A percentile compares a stretch with the other conserved stretches of the same genome.
These are phyloP conservation scores for Cercospora janseana DNA, from an alignment of 2,329 filamentous ascomycete genomes.

Conservation along the genomic window DNA sequence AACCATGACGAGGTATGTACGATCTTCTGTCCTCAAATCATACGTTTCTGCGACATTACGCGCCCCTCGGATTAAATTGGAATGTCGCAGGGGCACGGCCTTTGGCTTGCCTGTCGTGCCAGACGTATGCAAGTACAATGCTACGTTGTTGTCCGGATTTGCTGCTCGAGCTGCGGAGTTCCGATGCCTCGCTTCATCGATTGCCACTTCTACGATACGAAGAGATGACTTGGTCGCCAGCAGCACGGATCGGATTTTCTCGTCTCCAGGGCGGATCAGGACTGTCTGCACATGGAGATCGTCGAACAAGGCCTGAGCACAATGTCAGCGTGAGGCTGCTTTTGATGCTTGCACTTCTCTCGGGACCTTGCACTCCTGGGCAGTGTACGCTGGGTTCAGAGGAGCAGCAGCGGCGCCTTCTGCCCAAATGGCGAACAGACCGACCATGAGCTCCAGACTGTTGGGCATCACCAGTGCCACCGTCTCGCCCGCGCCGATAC, in stretches of 20 bases:
- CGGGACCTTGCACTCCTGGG: background rate
- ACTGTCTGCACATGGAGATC: background rate
- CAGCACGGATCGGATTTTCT: background rate
- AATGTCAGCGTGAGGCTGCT: background rate
- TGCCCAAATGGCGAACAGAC: background rate
- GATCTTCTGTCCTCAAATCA: constrained; percentile 64
- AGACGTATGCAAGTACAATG: constrained; percentile 64
- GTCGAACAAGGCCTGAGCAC: background rate
- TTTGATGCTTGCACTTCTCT: background rate
- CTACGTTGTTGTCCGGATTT: background rate
- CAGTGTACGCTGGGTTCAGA: background rate
- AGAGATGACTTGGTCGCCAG: background rate
- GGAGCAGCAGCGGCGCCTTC: background rate
- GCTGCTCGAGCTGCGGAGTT: no score
- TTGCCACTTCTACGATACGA: background rate
- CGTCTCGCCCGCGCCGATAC: no score
- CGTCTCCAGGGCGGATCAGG: background rate
- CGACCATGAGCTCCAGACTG: background rate
- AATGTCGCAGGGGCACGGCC: constrained; percentile 76
- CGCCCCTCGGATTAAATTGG: constrained; percentile 75
- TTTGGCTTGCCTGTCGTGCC: constrained; percentile 84
- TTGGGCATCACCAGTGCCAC: background rate
- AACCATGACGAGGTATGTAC: constrained; percentile 84
- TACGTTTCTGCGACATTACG: constrained; percentile 77
- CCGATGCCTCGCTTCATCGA: background rate